Base-by-base conservation (phyloP, 768 basidiomycete species). In the Mycena capillaripes region DNA sequence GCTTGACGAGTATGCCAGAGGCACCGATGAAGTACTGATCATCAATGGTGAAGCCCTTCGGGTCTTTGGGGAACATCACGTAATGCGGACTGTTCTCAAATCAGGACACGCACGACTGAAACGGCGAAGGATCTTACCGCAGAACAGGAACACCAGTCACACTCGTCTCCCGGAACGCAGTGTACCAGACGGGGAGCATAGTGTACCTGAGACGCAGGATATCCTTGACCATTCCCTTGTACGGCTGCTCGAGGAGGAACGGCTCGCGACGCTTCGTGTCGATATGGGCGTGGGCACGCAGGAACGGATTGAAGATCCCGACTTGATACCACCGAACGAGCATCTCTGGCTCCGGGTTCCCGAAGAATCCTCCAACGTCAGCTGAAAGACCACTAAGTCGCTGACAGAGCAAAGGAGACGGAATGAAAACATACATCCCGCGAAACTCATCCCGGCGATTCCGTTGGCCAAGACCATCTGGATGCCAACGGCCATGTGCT, bases 291-390 rank as follows among this genome's bases (percentile, higher is more conserved):
- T 99, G 98, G 2, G 97, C 98, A 69, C 98, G 91, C 92, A 99
- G 97, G 91, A 99, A 99, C 8, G 98, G 97, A 62, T 92, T 92
- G 82, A 99, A 97, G 1, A 91, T 90, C 29, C 98, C 98, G 59
- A 97, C 94, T 84, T 95, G 96, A 76, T 99, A 99, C 97, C 97
- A 99, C 57, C 98, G 88, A 11, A 97, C 92, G 38, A 99, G 90
- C 91, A 99, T 96, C 78, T 99, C 98, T 0, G 93, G 88, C 53
- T 93, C 91, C 0, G 98, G 97, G 81, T 99, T 97, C 21, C 97
- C 97, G 79, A 99, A 99, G 92, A 99, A 99, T 19, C 98, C 98
- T 23, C 98, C 97, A 62, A 99, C 97, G 77, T 99, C 98, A 72
- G 98, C 97, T 99, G 75, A 30, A 61, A 46, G 40, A 56, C 66